These are phyloP conservation scores for Fraxinus sp. DNA, from an alignment of 305 asterid species.

Conservation along the genomic window DNA sequence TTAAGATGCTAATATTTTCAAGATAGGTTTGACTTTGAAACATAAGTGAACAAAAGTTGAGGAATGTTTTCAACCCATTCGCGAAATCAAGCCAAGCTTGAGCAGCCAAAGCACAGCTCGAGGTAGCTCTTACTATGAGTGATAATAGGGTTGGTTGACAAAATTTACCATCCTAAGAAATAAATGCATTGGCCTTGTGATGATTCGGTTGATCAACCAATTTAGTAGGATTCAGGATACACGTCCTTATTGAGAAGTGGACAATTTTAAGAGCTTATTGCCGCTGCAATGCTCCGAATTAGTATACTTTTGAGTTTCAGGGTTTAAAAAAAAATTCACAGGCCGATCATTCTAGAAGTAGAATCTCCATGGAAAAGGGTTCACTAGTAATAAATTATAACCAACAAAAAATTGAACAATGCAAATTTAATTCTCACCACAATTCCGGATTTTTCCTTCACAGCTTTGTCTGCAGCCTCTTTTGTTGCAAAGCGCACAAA, in stretches of 20 bases:
- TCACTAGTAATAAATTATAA: background rate
- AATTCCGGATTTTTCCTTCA: slow-evolving; percentile 69
- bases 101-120: slow-evolving; percentile 9
- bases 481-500: slow-evolving; percentile 75
- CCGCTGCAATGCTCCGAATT: slow-evolving; percentile 7
- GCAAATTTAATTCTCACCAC: slow-evolving; percentile 47
- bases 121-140: background rate
- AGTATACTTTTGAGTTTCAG: slow-evolving; percentile 5
- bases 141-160: background rate
- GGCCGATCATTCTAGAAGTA: slow-evolving; percentile 13
- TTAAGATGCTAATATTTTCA: slow-evolving; percentile 9
- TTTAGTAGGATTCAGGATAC: slow-evolving; percentile 8
- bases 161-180: slow-evolving; percentile 3
- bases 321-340: slow-evolving; percentile 19
- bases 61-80: background rate
- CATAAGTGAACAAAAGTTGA: slow-evolving; percentile 1
- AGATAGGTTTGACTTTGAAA: background rate
- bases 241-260: background rate
- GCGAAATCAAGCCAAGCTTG: slow-evolving; percentile 17
- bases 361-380: background rate
- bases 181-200: background rate
- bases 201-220: background rate
- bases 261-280: background rate
- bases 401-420: background rate
- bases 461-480: slow-evolving; percentile 84